Evolutionary conservation across 306 rosid genomes (phyloP).

Genomic region (Medicago lupulina): DNA sequence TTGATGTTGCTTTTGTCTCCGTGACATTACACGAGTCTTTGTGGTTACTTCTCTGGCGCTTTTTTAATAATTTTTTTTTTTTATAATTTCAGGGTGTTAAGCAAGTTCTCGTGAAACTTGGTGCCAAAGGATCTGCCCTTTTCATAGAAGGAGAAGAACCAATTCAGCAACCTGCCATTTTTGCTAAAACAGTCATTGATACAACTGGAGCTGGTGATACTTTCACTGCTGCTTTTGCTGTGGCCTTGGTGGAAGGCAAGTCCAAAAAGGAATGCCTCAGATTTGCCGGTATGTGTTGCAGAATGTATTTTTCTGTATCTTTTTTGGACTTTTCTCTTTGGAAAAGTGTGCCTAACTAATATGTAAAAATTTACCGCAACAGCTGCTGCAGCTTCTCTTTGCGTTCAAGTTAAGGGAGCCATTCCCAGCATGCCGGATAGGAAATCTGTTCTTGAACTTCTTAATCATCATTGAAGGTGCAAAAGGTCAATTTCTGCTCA

Average conservation of each 20-base stretch:
- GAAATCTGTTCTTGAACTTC: constrained; percentile 71
- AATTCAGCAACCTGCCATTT: constrained; percentile 67
- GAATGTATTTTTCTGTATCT: constrained; percentile 5
- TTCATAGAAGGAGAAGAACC: constrained; percentile 86
- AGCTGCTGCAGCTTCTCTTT: constrained; percentile 97
- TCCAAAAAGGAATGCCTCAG: constrained; percentile 71
- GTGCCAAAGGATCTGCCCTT: constrained; percentile 82
- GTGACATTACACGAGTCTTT: constrained; percentile 1
- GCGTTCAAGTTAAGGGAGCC: constrained; percentile 98
- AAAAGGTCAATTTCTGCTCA: constrained; percentile 41
- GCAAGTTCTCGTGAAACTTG: constrained; percentile 92
- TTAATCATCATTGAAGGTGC: constrained; percentile 54
- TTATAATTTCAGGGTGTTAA: constrained; percentile 71
- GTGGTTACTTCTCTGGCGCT: constrained; percentile 22
- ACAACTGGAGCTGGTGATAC: constrained; percentile 98
- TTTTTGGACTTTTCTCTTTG: constrained; percentile 22
- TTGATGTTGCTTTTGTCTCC: constrained; percentile 30
- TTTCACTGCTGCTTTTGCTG: constrained; percentile 91
- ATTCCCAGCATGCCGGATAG: constrained; percentile 97
- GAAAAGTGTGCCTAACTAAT: constrained; percentile 16
- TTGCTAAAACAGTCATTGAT: constrained; percentile 69
- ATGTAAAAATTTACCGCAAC: constrained; percentile 27
- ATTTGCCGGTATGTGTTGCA: constrained; percentile 69
- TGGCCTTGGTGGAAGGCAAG: constrained; percentile 86
- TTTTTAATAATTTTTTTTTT: constrained; percentile 25